Conservation (phyloP, 805 yeast genomes). For the Schwanniomyces sp. region DNA sequence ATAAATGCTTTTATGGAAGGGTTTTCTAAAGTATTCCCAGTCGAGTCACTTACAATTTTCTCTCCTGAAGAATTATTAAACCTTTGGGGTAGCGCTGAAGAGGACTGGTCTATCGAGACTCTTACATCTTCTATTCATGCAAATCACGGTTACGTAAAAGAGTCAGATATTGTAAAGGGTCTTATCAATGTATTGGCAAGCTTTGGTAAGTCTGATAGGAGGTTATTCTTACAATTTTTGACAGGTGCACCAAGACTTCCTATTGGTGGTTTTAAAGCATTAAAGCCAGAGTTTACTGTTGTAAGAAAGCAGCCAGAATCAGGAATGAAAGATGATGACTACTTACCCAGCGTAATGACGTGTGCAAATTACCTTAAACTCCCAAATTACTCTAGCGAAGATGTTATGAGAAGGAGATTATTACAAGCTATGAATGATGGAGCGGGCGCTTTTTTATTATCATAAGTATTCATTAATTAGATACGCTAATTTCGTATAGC, state of each 20-base stretch:
- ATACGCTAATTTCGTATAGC: background rate
- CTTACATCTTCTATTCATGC: slow-evolving; percentile 66
- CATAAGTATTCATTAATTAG: slow-evolving; percentile 23
- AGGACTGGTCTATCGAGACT: slow-evolving; percentile 80
- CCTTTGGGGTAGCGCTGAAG: slow-evolving; percentile 75
- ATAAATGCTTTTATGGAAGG: slow-evolving; percentile 72
- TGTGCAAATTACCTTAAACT: slow-evolving; percentile 92
- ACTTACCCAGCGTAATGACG: slow-evolving; percentile 96
- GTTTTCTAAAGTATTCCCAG: slow-evolving; percentile 81
- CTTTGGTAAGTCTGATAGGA: slow-evolving; percentile 54
- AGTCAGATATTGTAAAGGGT: slow-evolving; percentile 60
- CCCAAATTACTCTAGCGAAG: slow-evolving; percentile 73
- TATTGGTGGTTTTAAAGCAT: slow-evolving; percentile 84
- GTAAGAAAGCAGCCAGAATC: slow-evolving; percentile 82
- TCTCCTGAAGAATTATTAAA: slow-evolving; percentile 70
- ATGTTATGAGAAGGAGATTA: slow-evolving; percentile 58
- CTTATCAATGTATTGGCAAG: slow-evolving; percentile 61
- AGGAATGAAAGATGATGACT: slow-evolving; percentile 67
- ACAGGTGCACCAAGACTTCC: slow-evolving; percentile 95
- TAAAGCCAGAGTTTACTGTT: slow-evolving; percentile 82
- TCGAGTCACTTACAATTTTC: slow-evolving; percentile 66
- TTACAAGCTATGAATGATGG: slow-evolving; percentile 82
- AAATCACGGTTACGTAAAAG: slow-evolving; percentile 84
- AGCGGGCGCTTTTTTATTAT: slow-evolving; percentile 79
- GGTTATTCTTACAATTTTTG: slow-evolving; percentile 79